Evolutionary conservation across 306 rosid genomes (phyloP).

Genomic region (Pyrus betulifolia): DNA sequence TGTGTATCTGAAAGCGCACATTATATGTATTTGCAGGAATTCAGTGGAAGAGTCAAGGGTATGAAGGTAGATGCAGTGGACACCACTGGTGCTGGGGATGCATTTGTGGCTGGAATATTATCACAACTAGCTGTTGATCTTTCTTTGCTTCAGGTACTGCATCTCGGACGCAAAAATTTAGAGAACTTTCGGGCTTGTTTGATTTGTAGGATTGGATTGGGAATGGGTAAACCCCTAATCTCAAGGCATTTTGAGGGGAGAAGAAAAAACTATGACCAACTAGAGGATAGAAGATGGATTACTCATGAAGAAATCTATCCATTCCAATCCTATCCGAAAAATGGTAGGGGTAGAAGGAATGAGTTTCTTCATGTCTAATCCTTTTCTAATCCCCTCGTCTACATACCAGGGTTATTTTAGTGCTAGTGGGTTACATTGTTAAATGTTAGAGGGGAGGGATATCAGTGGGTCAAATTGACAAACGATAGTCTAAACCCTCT

Average conservation of each 20-base stretch:
- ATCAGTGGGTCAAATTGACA: too few species aligned
- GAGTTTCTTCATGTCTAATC: not conserved
- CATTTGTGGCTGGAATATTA: constrained; percentile 92
- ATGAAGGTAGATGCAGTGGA: constrained; percentile 81
- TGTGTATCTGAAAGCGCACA: constrained; percentile 1
- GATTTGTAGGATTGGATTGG: not conserved
- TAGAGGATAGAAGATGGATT: not conserved
- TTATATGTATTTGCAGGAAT: constrained; percentile 48
- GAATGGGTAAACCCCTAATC: not conserved
- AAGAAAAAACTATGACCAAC: not conserved
- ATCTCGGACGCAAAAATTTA: not conserved
- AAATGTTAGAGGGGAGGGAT: too few species aligned
- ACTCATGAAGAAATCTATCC: not conserved
- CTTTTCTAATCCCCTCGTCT: too few species aligned
- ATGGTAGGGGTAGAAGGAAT: not conserved
- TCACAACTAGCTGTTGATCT: constrained; percentile 72
- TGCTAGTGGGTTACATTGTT: too few species aligned
- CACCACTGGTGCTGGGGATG: constrained; percentile 97
- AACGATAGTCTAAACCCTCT: not conserved
- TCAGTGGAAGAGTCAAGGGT: constrained; percentile 76
- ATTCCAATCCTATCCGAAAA: not conserved
- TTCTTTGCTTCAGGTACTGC: constrained; percentile 70
- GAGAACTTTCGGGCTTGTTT: not conserved
- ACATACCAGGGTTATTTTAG: not conserved
- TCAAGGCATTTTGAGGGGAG: not conserved